Evolutionary conservation across 495 filamentous ascomycete species (phyloP).

Genomic region (Trichoderma asperelloides): DNA sequence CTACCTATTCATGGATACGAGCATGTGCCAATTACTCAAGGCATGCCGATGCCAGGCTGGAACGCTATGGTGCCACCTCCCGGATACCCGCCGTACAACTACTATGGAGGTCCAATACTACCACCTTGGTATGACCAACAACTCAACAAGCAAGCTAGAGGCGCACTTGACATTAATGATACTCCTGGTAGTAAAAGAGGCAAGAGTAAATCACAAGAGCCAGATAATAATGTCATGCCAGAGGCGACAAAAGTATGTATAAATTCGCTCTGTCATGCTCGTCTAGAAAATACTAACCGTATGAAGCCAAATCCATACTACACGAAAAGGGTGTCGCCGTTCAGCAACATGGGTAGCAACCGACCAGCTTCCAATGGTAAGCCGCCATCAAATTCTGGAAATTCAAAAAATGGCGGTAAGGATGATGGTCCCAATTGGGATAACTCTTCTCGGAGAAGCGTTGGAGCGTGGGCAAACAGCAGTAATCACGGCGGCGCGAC

Average conservation of each 20-base stretch:
- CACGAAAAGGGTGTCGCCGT: background rate
- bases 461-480: slow-evolving; percentile 1
- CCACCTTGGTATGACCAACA: background rate
- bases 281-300: background rate
- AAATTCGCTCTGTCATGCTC: background rate
- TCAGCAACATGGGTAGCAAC: slow-evolving; percentile 12
- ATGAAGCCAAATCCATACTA: slow-evolving; percentile 2
- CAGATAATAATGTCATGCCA: slow-evolving; percentile 10
- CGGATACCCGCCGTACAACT: background rate
- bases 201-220: background rate
- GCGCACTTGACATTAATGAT: background rate
- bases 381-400: background rate
- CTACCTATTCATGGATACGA: background rate
- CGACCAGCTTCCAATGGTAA: background rate
- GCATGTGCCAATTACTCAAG: slow-evolving; percentile 5
- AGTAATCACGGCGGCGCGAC: background rate
- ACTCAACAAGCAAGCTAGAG: background rate
- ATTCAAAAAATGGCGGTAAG: background rate
- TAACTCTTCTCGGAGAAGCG: background rate
- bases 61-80: slow-evolving; percentile 17
- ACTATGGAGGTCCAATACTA: background rate
- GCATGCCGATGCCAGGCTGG: slow-evolving; percentile 13
- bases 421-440: background rate
- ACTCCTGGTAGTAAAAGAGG: background rate
- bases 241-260: background rate